Evolutionary conservation across 164 flowering plant genomes (phyloP).

Genomic region (Echeveria elegans): DNA sequence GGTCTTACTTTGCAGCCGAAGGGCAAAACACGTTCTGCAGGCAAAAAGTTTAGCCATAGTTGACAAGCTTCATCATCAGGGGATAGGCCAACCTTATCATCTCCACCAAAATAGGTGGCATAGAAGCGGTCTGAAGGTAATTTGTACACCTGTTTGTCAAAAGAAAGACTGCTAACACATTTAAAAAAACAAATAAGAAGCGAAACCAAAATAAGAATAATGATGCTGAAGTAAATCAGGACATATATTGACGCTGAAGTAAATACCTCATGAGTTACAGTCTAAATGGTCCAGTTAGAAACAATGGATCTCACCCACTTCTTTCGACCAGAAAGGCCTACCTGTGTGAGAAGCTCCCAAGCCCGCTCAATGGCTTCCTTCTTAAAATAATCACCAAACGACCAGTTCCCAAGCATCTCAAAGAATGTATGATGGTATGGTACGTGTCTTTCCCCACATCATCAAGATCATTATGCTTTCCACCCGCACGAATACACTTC

Average conservation of each 20-base stretch:
- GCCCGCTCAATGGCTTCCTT: conserved; percentile 86
- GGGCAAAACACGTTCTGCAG: conserved; percentile 75
- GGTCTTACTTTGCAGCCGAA: conserved; percentile 83
- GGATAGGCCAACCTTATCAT: conserved; percentile 75
- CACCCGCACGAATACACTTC: conserved; percentile 97
- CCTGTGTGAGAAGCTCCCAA: conserved; percentile 94
- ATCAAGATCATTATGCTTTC: conserved; percentile 96
- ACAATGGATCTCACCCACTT: neutral
- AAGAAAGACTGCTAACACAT: too few species aligned
- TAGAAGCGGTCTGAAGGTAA: conserved; percentile 72
- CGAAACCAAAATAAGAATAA: neutral
- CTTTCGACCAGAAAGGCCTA: conserved; percentile 10
- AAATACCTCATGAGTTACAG: too few species aligned
- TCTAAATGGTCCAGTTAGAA: too few species aligned
- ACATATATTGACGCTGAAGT: too few species aligned
- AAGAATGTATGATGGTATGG: conserved; percentile 96
- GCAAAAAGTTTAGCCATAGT: conserved; percentile 72
- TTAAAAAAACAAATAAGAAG: neutral
- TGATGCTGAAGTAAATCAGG: neutral
- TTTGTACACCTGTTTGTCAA: conserved; percentile 50
- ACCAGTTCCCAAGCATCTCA: conserved; percentile 99
- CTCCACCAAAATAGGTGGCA: conserved; percentile 98
- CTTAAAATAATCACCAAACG: conserved; percentile 95
- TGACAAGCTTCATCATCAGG: conserved; percentile 84
- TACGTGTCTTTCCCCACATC: conserved; percentile 99